Evolutionary conservation across 1,284 basidiomycete genomes (phyloP), one percentile per base, ranked within the genome.

Genomic region (Abortiporus biennis): DNA sequence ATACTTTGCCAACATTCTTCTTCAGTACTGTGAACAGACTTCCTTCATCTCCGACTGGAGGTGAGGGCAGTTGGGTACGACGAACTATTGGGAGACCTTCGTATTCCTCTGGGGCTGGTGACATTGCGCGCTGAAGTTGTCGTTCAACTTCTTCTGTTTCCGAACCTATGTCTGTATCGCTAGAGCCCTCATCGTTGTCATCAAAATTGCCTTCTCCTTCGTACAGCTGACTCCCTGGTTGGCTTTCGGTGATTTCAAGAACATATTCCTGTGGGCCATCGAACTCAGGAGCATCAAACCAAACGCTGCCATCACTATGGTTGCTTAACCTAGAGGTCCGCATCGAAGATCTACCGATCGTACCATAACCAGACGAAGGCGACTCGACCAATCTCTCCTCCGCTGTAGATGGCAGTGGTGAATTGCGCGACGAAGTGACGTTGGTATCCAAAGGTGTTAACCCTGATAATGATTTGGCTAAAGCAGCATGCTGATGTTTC

Each of bases 1-100:
- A 44, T 48, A 87, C 88, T 71, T 92, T 93, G 44, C 91, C 91
- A 37, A 96, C 85, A 56, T 92, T 95, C 67, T 93, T 95, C 67
- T 92, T 92, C 40, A 96, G 64, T 45, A 95, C 80, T 1, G 82
- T 68, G 54, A 95, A 90, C 32, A 96, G 65, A 51, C 87, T 92
- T 3, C 90, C 87, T 65, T 96, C 92, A 45, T 94, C 89, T 1
- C 78, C 82, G 13, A 83, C 66, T n/a, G 75, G 68, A 6, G 69
- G 69, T 21, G 74, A 74, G 12, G 85, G 92, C 31, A 96, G 67
- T 38, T 67, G 66, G 2, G 72, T 79, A 48, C 90, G 69, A 47
- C 82, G 69, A 15, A 65, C 55, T 11, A 83, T 42, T 56, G 50
- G 62, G 9, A 22, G 4, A 21, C 27, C 27, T 9, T 29, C n/a